phyloP scores from a whole-genome alignment of 1,284 basidiomycete species.

The Ganoderma boninense region DNA sequence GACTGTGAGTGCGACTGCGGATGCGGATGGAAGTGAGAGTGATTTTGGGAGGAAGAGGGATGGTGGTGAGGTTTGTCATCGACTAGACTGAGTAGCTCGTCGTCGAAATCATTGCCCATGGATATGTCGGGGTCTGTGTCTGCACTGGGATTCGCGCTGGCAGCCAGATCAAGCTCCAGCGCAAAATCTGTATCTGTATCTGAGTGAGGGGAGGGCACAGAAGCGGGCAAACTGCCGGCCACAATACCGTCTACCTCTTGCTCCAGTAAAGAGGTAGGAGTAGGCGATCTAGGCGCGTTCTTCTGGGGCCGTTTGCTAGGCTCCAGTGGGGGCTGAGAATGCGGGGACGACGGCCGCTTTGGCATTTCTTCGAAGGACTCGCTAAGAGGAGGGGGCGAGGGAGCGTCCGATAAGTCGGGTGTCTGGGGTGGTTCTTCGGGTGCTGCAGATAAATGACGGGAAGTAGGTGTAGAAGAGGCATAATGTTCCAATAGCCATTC shows the following conservation, averaged over 20 bases:
- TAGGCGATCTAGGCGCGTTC: conserved; percentile 30
- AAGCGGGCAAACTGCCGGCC: conserved; percentile 6
- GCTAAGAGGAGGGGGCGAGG: conserved; percentile 14
- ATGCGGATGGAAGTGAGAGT: conserved; percentile 6
- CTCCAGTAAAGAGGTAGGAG: conserved; percentile 46
- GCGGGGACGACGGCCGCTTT: not conserved
- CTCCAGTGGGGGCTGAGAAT: not conserved
- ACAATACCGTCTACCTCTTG: conserved; percentile 51
- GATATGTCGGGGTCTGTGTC: conserved; percentile 48
- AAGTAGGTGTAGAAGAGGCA: conserved; percentile 18
- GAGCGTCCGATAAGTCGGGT: conserved; percentile 17
- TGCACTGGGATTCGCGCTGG: conserved; percentile 33
- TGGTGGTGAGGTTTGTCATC: conserved; percentile 45
- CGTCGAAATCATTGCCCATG: conserved; percentile 69
- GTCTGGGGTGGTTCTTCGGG: conserved; percentile 30
- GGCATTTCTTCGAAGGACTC: conserved; percentile 4
- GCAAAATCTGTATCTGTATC: conserved; percentile 35
- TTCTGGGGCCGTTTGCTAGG: conserved; percentile 12
- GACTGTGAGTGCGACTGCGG: conserved; percentile 16
- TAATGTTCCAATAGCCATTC: conserved; percentile 67
- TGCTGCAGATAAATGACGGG: conserved; percentile 28
- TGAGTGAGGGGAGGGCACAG: conserved; percentile 20
- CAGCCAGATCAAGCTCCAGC: conserved; percentile 40
- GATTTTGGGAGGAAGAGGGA: conserved; percentile 15
- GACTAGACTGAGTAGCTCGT: conserved; percentile 73